Base-by-base conservation (phyloP, 805 yeast species). In the Zygoascus tannicola region DNA sequence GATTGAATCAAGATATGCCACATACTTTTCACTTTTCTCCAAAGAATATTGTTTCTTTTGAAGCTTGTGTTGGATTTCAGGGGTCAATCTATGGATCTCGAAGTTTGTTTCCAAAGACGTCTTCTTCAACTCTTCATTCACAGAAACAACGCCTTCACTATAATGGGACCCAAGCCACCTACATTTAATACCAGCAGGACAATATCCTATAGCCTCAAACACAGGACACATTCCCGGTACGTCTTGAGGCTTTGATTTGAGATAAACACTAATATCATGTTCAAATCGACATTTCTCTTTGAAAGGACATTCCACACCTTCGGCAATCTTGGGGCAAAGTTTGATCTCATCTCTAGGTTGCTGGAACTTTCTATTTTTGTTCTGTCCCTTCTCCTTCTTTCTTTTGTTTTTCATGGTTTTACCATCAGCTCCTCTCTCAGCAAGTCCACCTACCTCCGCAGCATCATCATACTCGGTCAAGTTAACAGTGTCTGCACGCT, bases 171-270 rank as follows among this genome's bases (percentile, higher is more conserved):
- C 66, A 45, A 92, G 71, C 85, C 95, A 92, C 55, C 96, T 76
- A 66, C 99, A 92, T 61, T 85, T 90, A 54, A 85, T 65, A 0
- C 98, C 98, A 49, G 82, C 75, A 3, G 95, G 95, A 69, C 99
- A 92, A 56, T 76, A 80, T 0, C 99, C 99, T 30, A 85, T 68
- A 1, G 83, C 81, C 28, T 67, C 68, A 58, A 67, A 87, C 3
- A 85, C 95, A 0, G 98, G 97, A 64, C 99, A 92, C 1, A 56
- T 56, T 0, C 94, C 94, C 7, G 71, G 75, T 19, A 85, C 65
- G 59, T 92, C 97, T 0, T 64, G 70, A 1, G 78, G 81, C 60
- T 92, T 90, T 20, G 74, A 60, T 0, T 58, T 64, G 23, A 92
- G 60, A 55, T 86, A 92, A 38, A 62, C 68, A 2, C 69, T 71